A percentile compares a stretch with the other conserved stretches of the same genome.
Evolutionary conservation across 2,329 filamentous ascomycete genomes (phyloP).

Genomic region (Fusarium fujikuroi): DNA sequence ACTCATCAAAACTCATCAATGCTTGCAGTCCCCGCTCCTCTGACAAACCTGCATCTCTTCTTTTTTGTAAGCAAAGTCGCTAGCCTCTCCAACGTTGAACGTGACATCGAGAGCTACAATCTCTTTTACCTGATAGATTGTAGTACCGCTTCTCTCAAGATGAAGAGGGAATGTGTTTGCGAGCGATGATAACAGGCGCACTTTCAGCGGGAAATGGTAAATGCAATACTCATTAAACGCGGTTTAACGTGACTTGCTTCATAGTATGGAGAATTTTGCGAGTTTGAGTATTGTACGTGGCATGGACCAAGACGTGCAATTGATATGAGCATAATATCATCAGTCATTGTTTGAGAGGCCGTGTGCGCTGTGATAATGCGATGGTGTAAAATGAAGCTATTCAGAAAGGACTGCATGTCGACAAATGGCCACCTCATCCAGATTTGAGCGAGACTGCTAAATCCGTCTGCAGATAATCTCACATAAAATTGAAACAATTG

Average conservation of each 20-base stretch:
- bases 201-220: too few relatives aligned
- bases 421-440: accelerated
- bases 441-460: accelerated
- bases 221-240: accelerated
- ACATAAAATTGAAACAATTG: too few relatives aligned
- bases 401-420: too few relatives aligned
- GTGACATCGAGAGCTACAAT: accelerated
- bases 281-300: accelerated
- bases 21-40: accelerated
- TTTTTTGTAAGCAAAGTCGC: background rate
- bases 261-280: accelerated
- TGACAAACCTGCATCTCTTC: background rate
- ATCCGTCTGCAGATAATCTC: accelerated
- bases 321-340: accelerated
- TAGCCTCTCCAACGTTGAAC: accelerated
- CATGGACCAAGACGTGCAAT: accelerated
- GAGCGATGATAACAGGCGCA: accelerated
- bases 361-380: accelerated
- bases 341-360: accelerated
- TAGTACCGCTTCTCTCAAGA: too few relatives aligned
- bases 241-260: accelerated
- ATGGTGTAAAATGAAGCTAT: background rate
- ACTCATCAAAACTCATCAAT: background rate
- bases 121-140: accelerated
- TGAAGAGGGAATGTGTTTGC: accelerated